A percentile compares a stretch with the other conserved stretches of the same genome.
These are phyloP conservation scores for Solanum microdontum DNA, from an alignment of 257 asterid genomes.

Conservation along the genomic window DNA sequence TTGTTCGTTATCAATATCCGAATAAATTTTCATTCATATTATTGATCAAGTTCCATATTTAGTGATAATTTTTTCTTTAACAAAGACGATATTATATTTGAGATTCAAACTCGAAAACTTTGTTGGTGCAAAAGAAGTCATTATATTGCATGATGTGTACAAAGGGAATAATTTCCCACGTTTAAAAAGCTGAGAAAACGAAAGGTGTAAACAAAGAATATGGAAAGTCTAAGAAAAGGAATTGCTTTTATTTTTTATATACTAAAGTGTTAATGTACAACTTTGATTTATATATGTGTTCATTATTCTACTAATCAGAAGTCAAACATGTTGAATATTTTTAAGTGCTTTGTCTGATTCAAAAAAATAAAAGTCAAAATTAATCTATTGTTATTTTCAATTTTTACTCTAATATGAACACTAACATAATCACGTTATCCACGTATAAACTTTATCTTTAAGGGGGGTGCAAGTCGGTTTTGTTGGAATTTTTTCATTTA, in stretches of 20 bases:
- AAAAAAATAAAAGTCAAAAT: not conserved
- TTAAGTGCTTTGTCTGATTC: not conserved
- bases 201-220: not conserved
- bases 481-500: not conserved
- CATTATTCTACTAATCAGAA: not conserved
- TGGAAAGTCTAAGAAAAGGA: not conserved
- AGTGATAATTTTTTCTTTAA: fast-evolving
- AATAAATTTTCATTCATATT: not conserved
- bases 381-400: not conserved
- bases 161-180: not conserved
- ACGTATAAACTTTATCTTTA: not conserved
- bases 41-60: not conserved
- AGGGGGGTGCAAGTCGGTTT: not conserved
- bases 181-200: not conserved
- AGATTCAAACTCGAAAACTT: not conserved
- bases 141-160: not conserved
- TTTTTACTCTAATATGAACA: not conserved
- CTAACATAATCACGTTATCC: not conserved
- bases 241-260: not conserved
- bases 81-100: not conserved
- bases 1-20: not conserved
- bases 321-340: not conserved
- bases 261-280: not conserved
- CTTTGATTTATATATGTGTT: not conserved
- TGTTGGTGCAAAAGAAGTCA: not conserved